These are phyloP conservation scores for Penicillium hesseltinei DNA, from an alignment of 2,329 filamentous ascomycete species.

Conservation along the genomic window DNA sequence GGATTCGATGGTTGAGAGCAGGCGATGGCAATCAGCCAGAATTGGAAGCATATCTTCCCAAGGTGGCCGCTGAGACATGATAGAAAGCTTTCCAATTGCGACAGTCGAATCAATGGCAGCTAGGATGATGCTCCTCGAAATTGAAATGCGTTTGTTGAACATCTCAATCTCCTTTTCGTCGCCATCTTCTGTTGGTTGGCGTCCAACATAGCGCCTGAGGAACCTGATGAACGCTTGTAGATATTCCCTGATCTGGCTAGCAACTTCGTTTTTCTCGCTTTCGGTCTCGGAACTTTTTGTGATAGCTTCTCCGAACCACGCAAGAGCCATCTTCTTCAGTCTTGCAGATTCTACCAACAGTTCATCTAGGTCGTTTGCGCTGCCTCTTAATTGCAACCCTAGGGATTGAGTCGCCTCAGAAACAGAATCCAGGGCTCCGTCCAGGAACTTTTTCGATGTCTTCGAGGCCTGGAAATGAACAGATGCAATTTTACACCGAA, in stretches of 20 bases:
- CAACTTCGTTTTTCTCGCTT: slow-evolving; percentile 20
- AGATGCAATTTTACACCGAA: slow-evolving; percentile 41
- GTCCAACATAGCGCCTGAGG: slow-evolving; percentile 42
- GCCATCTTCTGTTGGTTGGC: slow-evolving; percentile 27
- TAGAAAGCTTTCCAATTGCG: slow-evolving; percentile 40
- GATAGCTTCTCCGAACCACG: slow-evolving; percentile 34
- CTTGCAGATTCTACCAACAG: slow-evolving; percentile 44
- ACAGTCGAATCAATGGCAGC: slow-evolving; percentile 43
- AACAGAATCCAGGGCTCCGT: slow-evolving; percentile 27
- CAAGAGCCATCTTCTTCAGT: slow-evolving; percentile 44
- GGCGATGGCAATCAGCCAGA: slow-evolving; percentile 37
- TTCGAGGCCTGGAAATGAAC: slow-evolving; percentile 36
- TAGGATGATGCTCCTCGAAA: slow-evolving; percentile 39
- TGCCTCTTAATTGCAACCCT: slow-evolving; percentile 40
- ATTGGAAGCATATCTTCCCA: slow-evolving; percentile 41
- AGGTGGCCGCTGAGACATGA: slow-evolving; percentile 35
- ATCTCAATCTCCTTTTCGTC: slow-evolving; percentile 30
- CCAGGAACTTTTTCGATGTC: slow-evolving; percentile 21
- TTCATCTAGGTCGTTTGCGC: slow-evolving; percentile 43
- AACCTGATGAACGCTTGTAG: slow-evolving; percentile 42
- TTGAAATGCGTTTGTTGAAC: slow-evolving; percentile 32
- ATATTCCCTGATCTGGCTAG: slow-evolving; percentile 35
- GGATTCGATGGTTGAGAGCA: slow-evolving; percentile 32
- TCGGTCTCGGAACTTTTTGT: slow-evolving; percentile 18
- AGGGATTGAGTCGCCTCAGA: slow-evolving; percentile 36